Evolutionary conservation across 352 stramenopile species (phyloP).

Genomic region (Phytophthora nicotianae): DNA sequence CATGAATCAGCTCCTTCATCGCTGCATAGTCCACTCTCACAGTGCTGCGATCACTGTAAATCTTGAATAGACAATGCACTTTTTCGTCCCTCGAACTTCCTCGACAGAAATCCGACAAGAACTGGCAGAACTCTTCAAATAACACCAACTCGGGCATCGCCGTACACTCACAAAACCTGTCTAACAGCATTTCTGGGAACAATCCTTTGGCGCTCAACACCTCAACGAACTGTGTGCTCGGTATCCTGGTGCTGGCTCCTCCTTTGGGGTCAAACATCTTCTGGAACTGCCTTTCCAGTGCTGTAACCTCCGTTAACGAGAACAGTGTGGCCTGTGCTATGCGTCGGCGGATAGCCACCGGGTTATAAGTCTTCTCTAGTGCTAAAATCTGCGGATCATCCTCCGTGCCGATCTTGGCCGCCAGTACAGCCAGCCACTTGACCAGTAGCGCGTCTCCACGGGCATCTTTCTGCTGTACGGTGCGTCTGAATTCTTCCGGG

Average conservation of each 20-base stretch:
- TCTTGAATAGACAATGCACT: slow-evolving; percentile 57
- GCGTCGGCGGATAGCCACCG: slow-evolving; percentile 75
- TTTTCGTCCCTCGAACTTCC: slow-evolving; percentile 44
- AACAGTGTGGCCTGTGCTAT: slow-evolving; percentile 80
- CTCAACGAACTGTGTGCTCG: slow-evolving; percentile 60
- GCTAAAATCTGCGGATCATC: slow-evolving; percentile 77
- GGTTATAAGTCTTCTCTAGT: slow-evolving; percentile 82
- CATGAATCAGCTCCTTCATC: slow-evolving; percentile 52
- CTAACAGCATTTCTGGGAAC: slow-evolving; percentile 51
- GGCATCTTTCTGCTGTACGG: slow-evolving; percentile 61
- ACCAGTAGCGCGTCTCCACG: slow-evolving; percentile 61
- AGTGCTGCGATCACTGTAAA: slow-evolving; percentile 51
- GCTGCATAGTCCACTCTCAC: slow-evolving; percentile 41
- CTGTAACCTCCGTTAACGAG: slow-evolving; percentile 70
- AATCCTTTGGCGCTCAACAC: slow-evolving; percentile 49
- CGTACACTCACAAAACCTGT: slow-evolving; percentile 50
- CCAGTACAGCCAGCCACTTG: slow-evolving; percentile 69
- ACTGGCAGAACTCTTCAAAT: slow-evolving; percentile 86
- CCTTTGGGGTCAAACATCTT: slow-evolving; percentile 78
- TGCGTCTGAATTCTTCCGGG: slow-evolving; percentile 65
- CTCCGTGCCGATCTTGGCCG: slow-evolving; percentile 65
- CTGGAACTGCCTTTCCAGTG: slow-evolving; percentile 81
- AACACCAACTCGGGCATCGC: slow-evolving; percentile 57
- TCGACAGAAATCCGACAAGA: slow-evolving; percentile 80
- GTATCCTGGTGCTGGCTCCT: slow-evolving; percentile 67